Conservation (phyloP, 2,329 filamentous ascomycete genomes). For the Keithomyces neogunnii region DNA sequence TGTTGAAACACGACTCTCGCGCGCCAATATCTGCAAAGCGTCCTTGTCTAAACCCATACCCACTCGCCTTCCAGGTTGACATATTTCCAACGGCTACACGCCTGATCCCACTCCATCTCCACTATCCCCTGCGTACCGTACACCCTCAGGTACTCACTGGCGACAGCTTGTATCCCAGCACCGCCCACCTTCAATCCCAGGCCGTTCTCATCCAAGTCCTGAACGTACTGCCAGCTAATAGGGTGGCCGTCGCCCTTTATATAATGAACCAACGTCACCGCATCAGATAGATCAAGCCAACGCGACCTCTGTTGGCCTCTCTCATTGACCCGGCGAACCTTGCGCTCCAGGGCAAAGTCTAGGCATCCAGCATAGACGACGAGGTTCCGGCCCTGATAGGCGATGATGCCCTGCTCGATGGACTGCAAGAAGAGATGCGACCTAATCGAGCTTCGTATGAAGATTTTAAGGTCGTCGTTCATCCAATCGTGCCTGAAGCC, state of each 20-base stretch:
- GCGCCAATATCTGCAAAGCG: too few relatives aligned
- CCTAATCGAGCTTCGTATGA: constrained; percentile 11
- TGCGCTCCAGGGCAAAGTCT: constrained; percentile 18
- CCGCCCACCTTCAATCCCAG: constrained; percentile 9
- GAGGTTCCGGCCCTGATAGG: constrained; percentile 15
- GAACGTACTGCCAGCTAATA: constrained; percentile 10
- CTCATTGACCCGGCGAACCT: constrained; percentile 15
- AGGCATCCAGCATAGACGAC: constrained; percentile 15
- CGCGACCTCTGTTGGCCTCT: background rate
- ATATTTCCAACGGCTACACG: background rate
- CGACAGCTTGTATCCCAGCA: constrained; percentile 7
- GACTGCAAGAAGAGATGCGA: constrained; percentile 15
- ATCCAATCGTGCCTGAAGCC: constrained; percentile 13
- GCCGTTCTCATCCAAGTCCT: constrained; percentile 8
- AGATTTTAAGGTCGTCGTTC: constrained; percentile 14
- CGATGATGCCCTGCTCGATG: constrained; percentile 13
- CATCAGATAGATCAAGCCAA: constrained; percentile 10
- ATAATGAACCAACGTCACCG: constrained; percentile 10
- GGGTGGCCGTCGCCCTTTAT: constrained; percentile 6
- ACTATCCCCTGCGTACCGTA: constrained; percentile 8
- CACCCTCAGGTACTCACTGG: constrained; percentile 7
- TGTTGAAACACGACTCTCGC: too few relatives aligned
- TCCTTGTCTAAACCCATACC: too few relatives aligned
- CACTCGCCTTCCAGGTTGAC: too few relatives aligned
- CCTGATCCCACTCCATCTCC: constrained; percentile 5